Evolutionary conservation across 1,139 yeast genomes (phyloP).

Genomic region (Yamadazyma diddensiae): DNA sequence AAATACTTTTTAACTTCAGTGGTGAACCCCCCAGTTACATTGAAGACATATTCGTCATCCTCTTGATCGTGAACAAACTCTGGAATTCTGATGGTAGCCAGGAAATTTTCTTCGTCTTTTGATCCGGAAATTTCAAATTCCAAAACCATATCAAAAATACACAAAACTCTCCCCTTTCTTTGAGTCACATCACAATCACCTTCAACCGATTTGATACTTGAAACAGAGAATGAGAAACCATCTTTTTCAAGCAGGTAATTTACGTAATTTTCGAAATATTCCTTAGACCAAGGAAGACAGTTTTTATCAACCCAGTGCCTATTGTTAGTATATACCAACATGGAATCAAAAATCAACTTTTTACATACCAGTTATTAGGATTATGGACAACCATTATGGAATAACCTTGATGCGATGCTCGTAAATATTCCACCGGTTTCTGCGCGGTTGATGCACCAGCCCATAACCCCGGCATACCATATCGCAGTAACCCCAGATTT

Average conservation of each 20-base stretch:
- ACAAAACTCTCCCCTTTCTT: conserved; percentile 74
- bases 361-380: conserved; percentile 75
- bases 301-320: conserved; percentile 86
- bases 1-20: conserved; percentile 43
- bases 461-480: conserved; percentile 1
- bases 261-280: conserved; percentile 48
- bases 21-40: conserved; percentile 38
- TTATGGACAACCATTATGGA: conserved; percentile 66
- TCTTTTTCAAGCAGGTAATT: conserved; percentile 34
- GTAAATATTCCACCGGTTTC: conserved; percentile 11
- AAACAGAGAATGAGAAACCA: conserved; percentile 32
- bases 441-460: conserved; percentile 7
- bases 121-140: conserved; percentile 42
- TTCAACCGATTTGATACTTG: conserved; percentile 42
- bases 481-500: conserved; percentile 1
- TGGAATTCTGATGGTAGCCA: conserved; percentile 47
- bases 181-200: conserved; percentile 84
- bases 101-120: conserved; percentile 22
- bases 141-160: conserved; percentile 65
- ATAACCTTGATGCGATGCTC: conserved; percentile 1
- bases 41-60: conserved; percentile 61
- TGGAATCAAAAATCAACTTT: not conserved
- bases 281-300: conserved; percentile 73
- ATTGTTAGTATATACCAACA: conserved; percentile 17
- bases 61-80: conserved; percentile 76